Evolutionary conservation across 2,329 filamentous ascomycete genomes (phyloP), one percentile per base, ranked within the genome.

Genomic region (Penicillium sp.): DNA sequence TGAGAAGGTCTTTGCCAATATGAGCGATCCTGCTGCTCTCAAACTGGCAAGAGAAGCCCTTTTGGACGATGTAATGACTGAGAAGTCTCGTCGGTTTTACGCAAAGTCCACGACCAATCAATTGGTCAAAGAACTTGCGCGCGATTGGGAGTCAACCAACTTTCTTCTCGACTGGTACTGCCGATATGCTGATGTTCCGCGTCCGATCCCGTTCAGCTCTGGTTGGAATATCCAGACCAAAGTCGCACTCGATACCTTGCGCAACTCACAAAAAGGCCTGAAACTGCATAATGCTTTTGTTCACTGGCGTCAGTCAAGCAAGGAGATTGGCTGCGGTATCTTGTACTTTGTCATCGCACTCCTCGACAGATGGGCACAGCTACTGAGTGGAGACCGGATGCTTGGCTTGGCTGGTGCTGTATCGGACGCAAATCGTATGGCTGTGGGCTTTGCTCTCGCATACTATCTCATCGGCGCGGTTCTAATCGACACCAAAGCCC

Each of bases 381-480:
- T 77, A 3, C 52, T 75, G 10, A 66, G 66, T 37, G 72, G 72
- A 11, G 61, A 60, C 12, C 54, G 62, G 12, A 42, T 68, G 0
- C 47, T 69, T 11, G 69, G 69, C 41, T 53, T 74, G 8, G 55
- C 56, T 2, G 45, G 56, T 3, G 51, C 56, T 11, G 30, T 57
- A 16, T 64, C 62, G 27, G 57, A 63, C 9, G 54, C 62, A 1
- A 62, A 65, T 37, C 65, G 71, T 8, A 59, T 72, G 41, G 65
- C 70, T 23, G 67, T 75, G 14, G 74, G 75, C 1, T 75, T 77
- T 44, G 70, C 72, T n/a, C 60, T 78, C 22, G 71, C 71, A 0
- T 78, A 77, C 52, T 78, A 77, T 46, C 61, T 77, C 12, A 66
- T 77, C 15, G 73, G 75, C 16, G 74, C 75, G 9, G 72, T 77